Percentiles rank a stretch among this genome's conserved stretches.
Evolutionary conservation across 139 green algal genomes (phyloP).

Genomic region (Auxenochlorella protothecoides): DNA sequence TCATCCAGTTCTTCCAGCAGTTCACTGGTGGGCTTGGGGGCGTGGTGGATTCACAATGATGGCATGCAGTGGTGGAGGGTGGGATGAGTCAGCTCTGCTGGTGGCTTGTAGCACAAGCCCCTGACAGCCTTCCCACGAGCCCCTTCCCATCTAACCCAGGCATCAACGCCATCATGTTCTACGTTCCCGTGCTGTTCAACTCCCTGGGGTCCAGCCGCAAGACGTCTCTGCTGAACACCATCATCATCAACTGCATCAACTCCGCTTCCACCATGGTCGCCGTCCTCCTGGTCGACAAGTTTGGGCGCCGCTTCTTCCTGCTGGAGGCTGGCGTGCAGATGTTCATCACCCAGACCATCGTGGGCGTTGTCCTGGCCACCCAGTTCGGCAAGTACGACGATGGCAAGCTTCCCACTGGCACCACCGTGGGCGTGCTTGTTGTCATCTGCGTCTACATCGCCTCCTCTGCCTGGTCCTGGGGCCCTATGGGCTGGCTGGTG

Average conservation of each 20-base stretch:
- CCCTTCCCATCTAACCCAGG: too few species aligned
- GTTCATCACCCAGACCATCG: slow-evolving; percentile 30
- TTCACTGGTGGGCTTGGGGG: slow-evolving; percentile 36
- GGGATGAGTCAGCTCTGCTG: too few species aligned
- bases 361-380: slow-evolving; percentile 21
- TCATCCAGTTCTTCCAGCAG: slow-evolving; percentile 55
- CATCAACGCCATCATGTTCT: slow-evolving; percentile 41
- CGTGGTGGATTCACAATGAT: slow-evolving; percentile 14
- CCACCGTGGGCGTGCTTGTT: slow-evolving; percentile 12
- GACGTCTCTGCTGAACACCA: slow-evolving; percentile 34
- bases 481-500: slow-evolving; percentile 55
- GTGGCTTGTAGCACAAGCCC: too few species aligned
- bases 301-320: slow-evolving; percentile 40
- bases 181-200: slow-evolving; percentile 40
- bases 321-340: slow-evolving; percentile 53
- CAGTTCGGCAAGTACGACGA: slow-evolving; percentile 22
- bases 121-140: too few species aligned
- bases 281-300: slow-evolving; percentile 42
- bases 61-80: too few species aligned
- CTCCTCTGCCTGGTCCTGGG: slow-evolving; percentile 58
- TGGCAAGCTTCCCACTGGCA: slow-evolving; percentile 10
- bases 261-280: slow-evolving; percentile 42
- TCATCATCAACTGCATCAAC: slow-evolving; percentile 47
- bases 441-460: slow-evolving; percentile 56
- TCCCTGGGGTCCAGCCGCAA: slow-evolving; percentile 27